Percentiles rank a stretch among this genome's conserved stretches.
Conservation (phyloP, 768 basidiomycete genomes). For the Hericium rajendrae region DNA sequence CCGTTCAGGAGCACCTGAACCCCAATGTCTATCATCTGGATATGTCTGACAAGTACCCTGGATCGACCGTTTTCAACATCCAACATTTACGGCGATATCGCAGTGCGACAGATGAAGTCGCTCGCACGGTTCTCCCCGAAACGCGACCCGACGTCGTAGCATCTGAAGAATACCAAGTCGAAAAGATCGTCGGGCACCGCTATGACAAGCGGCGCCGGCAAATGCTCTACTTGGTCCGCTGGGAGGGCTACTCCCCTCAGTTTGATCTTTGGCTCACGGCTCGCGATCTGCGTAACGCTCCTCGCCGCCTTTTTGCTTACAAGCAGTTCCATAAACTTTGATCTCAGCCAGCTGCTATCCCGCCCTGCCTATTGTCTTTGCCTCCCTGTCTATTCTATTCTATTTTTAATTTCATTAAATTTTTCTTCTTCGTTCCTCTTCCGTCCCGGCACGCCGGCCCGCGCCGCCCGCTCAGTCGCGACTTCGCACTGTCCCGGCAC, state of each 20-base stretch:
- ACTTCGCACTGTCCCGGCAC: too few species aligned
- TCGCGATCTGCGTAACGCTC: background rate
- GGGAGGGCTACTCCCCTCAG: constrained; percentile 9
- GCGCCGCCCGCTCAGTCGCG: too few species aligned
- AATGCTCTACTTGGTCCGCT: constrained; percentile 4
- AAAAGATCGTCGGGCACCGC: too few species aligned
- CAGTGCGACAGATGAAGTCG: background rate
- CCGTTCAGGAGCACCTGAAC: constrained; percentile 14
- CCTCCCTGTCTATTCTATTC: too few species aligned
- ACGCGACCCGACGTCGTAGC: background rate
- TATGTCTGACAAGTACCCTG: constrained; percentile 13
- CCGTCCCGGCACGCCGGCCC: too few species aligned
- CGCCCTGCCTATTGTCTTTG: too few species aligned
- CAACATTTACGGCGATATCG: constrained; percentile 3
- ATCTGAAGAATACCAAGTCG: background rate
- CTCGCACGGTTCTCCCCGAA: background rate
- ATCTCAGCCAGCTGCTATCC: background rate
- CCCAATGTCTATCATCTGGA: constrained; percentile 15
- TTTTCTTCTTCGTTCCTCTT: too few species aligned
- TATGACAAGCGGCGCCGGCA: too few species aligned
- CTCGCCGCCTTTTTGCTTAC: too few species aligned
- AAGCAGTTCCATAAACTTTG: background rate
- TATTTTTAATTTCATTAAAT: too few species aligned
- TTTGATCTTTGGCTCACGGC: background rate
- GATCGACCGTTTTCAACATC: constrained; percentile 18